A percentile compares a stretch with the other conserved stretches of the same genome.
Evolutionary conservation across 169 alveolate genomes (phyloP).

Genomic region (Plasmodium chabaudi): DNA sequence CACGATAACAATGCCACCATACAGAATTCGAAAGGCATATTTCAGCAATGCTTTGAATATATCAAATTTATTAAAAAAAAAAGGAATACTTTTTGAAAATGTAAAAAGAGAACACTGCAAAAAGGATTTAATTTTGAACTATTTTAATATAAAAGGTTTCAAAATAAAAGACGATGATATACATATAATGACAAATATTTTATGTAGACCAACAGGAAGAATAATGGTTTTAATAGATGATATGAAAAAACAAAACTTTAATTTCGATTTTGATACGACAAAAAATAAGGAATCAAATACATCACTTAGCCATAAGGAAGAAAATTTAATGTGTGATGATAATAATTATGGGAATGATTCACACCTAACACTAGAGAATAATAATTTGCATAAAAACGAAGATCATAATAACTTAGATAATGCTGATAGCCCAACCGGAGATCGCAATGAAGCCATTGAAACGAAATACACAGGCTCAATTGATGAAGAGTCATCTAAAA

Average conservation of each 20-base stretch:
- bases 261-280: conserved; percentile 76
- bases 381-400: background rate
- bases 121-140: conserved; percentile 52
- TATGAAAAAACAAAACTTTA: conserved; percentile 79
- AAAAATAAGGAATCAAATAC: background rate
- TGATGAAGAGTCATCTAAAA: background rate
- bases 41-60: conserved; percentile 58
- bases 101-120: conserved; percentile 67
- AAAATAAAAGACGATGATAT: conserved; percentile 78
- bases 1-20: background rate
- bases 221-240: conserved; percentile 80
- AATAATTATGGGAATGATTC: too few relatives aligned
- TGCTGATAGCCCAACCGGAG: background rate
- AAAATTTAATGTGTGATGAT: background rate
- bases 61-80: conserved; percentile 54
- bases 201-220: conserved; percentile 83
- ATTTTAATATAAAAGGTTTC: conserved; percentile 77
- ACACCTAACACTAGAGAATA: background rate
- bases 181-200: conserved; percentile 84
- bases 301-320: background rate
- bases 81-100: conserved; percentile 67
- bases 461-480: background rate
- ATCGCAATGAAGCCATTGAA: background rate
- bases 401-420: background rate
- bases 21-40: conserved; percentile 8